A percentile compares a stretch with the other conserved stretches of the same genome.
These are phyloP conservation scores for Aspergillus sp. DNA, from an alignment of 2,329 filamentous ascomycete species.

Conservation along the genomic window DNA sequence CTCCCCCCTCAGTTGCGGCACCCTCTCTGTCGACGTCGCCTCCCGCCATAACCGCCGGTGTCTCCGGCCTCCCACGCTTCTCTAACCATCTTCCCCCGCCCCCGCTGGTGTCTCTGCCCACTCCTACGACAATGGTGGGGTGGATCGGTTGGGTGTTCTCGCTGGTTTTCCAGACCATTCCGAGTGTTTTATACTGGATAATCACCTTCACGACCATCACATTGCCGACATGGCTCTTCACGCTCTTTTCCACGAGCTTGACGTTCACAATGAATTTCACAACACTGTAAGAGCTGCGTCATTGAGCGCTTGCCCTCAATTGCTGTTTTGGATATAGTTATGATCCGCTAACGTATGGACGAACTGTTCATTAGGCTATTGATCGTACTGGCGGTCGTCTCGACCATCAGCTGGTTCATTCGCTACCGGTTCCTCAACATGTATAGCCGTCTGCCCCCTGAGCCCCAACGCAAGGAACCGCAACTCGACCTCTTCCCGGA, in stretches of 20 bases:
- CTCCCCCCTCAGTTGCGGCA: constrained; percentile 20
- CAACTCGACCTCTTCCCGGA: constrained; percentile 95
- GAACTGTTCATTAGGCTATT: constrained; percentile 60
- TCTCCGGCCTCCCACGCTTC: constrained; percentile 18
- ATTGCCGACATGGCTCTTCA: constrained; percentile 84
- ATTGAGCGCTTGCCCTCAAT: too few relatives aligned
- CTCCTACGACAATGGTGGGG: constrained; percentile 41
- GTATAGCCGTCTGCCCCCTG: constrained; percentile 89
- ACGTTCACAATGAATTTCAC: constrained; percentile 99
- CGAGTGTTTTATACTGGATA: constrained; percentile 69
- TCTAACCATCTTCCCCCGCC: constrained; percentile 25
- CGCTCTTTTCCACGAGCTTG: constrained; percentile 84
- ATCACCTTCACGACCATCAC: constrained; percentile 86
- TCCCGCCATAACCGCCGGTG: constrained; percentile 24
- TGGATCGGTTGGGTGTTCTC: constrained; percentile 51
- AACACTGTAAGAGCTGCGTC: constrained; percentile 65
- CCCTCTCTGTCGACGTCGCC: constrained; percentile 9
- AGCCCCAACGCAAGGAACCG: constrained; percentile 93
- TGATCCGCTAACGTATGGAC: constrained; percentile 7
- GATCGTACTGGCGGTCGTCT: constrained; percentile 73
- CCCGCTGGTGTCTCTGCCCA: constrained; percentile 30
- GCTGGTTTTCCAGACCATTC: constrained; percentile 54
- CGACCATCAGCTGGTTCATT: constrained; percentile 89
- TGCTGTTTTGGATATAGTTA: background rate
- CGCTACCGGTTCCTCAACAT: constrained; percentile 95